Percentiles rank a stretch among this genome's conserved stretches.
phyloP scores from a whole-genome alignment of 495 filamentous ascomycete species.

The Tuber aestivum region DNA sequence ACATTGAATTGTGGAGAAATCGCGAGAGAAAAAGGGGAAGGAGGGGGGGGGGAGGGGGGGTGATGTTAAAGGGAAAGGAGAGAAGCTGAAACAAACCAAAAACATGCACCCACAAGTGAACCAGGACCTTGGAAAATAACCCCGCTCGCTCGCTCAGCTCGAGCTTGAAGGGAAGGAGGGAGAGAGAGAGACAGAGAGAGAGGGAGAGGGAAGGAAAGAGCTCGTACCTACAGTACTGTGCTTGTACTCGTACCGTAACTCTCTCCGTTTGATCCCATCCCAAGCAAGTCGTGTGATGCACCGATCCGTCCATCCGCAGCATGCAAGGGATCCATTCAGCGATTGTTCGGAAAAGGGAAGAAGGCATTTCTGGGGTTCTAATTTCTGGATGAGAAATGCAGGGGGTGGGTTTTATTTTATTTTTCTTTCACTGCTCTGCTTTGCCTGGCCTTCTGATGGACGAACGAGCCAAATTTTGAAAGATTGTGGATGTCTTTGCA shows the following conservation, averaged over 20 bases:
- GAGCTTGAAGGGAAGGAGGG: background rate
- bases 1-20: conserved; percentile 4
- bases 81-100: conserved; percentile 36
- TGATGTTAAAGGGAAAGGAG: conserved; percentile 6
- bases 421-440: background rate
- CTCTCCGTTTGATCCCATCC: conserved; percentile 33
- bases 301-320: conserved; percentile 36
- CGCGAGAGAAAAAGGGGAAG: conserved; percentile 1
- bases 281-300: conserved; percentile 39
- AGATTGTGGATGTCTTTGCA: background rate
- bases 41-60: conserved; percentile 16
- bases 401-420: conserved; percentile 13
- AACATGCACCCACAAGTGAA: conserved; percentile 33
- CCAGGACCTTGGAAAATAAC: conserved; percentile 19
- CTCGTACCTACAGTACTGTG: background rate
- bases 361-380: conserved; percentile 3
- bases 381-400: conserved; percentile 36
- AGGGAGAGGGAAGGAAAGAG: too few species aligned
- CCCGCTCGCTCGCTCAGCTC: background rate
- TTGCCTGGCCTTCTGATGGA: conserved; percentile 4
- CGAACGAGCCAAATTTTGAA: conserved; percentile 6
- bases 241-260: too few species aligned
- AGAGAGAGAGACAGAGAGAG: background rate
- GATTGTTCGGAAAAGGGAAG: conserved; percentile 18
- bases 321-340: conserved; percentile 39